A percentile compares a stretch with the other conserved stretches of the same genome.
Evolutionary conservation across 306 rosid species (phyloP).

Genomic region (Vigna unguiculata): DNA sequence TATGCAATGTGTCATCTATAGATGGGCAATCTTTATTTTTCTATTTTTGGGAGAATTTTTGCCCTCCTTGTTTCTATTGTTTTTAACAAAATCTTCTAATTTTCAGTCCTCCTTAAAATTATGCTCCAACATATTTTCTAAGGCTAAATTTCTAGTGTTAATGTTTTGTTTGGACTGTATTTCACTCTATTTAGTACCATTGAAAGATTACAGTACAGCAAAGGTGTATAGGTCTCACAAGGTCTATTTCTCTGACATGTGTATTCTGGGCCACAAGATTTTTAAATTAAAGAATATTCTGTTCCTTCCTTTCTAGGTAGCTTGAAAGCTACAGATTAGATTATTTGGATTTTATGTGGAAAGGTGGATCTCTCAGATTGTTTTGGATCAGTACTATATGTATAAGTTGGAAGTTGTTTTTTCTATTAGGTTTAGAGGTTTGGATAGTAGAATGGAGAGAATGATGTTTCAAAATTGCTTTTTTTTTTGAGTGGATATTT

Average conservation of each 20-base stretch:
- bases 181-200: conserved; percentile 10
- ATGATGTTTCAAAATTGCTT: neutral
- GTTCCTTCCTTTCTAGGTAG: conserved; percentile 2
- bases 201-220: neutral
- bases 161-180: conserved; percentile 24
- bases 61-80: conserved; percentile 9
- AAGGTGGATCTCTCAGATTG: neutral
- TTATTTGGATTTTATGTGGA: neutral
- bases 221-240: neutral
- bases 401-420: neutral
- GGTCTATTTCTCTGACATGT: neutral
- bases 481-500: neutral
- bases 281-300: neutral
- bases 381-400: neutral
- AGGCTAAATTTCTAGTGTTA: neutral
- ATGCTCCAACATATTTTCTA: neutral
- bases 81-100: conserved; percentile 24
- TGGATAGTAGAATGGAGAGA: neutral
- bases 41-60: conserved; percentile 11
- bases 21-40: conserved; percentile 34
- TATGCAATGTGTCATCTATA: conserved; percentile 4
- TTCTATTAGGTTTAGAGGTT: neutral
- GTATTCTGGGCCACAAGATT: neutral
- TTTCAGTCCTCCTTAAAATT: conserved; percentile 6
- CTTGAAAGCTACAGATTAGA: neutral